Conservation (phyloP, 345 rosid species). For the Trapa bicornis region DNA sequence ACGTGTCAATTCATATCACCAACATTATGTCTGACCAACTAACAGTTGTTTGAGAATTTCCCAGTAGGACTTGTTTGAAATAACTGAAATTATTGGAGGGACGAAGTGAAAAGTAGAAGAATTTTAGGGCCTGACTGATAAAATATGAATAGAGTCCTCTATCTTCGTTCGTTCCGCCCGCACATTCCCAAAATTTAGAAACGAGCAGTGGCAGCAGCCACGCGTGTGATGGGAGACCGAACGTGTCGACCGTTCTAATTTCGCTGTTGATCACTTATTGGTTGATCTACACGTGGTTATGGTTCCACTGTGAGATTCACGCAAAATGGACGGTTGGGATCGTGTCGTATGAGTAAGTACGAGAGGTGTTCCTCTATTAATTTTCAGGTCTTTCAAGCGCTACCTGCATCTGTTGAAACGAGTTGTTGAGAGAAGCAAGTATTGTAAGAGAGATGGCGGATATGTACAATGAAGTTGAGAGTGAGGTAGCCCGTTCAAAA, state of each 20-base stretch:
- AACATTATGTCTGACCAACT: too few relatives aligned
- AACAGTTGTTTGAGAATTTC: too few relatives aligned
- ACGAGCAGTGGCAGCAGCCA: neutral
- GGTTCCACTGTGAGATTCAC: neutral
- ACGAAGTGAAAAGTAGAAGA: too few relatives aligned
- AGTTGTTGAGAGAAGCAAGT: too few relatives aligned
- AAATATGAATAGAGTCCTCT: too few relatives aligned
- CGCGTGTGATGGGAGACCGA: neutral
- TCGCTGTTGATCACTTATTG: slow-evolving; percentile 1
- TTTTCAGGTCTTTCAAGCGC: too few relatives aligned
- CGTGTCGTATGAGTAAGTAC: neutral
- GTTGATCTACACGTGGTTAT: slow-evolving; percentile 7
- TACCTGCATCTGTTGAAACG: too few relatives aligned
- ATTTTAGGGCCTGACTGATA: too few relatives aligned
- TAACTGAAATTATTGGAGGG: too few relatives aligned
- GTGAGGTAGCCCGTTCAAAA: slow-evolving; percentile 15
- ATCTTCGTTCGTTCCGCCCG: neutral
- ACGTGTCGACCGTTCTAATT: neutral
- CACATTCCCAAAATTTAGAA: neutral
- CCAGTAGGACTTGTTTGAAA: too few relatives aligned
- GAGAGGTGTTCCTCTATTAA: too few relatives aligned
- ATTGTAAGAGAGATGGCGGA: slow-evolving; percentile 29
- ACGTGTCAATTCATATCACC: too few relatives aligned
- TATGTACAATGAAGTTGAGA: slow-evolving; percentile 43
- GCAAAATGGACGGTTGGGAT: slow-evolving; percentile 10